Evolutionary conservation across 2,329 filamentous ascomycete genomes (phyloP).

Genomic region (Colletotrichum lupini): DNA sequence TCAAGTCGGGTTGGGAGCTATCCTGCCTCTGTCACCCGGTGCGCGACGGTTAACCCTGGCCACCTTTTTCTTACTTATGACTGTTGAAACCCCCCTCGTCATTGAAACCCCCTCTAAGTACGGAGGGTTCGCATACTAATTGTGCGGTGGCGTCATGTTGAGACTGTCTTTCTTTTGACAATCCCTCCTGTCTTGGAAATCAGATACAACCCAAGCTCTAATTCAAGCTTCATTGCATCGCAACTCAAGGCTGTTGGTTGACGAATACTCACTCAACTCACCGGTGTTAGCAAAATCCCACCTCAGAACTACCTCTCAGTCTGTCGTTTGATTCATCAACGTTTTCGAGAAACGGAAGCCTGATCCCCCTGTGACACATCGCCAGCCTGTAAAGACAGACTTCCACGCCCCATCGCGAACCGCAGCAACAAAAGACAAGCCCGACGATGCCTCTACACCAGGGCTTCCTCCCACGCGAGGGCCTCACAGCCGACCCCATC

Average conservation of each 20-base stretch:
- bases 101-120: not conserved
- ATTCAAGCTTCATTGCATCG: not conserved
- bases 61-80: not conserved
- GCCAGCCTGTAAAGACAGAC: not conserved
- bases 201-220: not conserved
- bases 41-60: not conserved
- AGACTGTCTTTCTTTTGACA: not conserved
- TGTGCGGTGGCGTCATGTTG: not conserved
- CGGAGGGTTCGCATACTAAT: not conserved
- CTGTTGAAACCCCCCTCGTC: not conserved
- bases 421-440: not conserved
- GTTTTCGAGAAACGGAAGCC: not conserved
- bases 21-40: not conserved
- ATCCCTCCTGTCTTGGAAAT: not conserved
- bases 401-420: not conserved
- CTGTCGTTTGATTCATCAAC: not conserved
- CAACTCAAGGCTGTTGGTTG: not conserved
- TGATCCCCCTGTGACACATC: not conserved
- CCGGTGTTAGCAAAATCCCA: not conserved
- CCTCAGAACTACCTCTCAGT: not conserved
- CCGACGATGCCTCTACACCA: conserved; percentile 51
- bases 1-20: not conserved
- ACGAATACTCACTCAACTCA: not conserved
- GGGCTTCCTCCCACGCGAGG: conserved; percentile 65
- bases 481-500: conserved; percentile 70